Percentiles rank a stretch among this genome's conserved stretches.
Conservation (phyloP, 805 yeast genomes). For the Candida andamanensis region DNA sequence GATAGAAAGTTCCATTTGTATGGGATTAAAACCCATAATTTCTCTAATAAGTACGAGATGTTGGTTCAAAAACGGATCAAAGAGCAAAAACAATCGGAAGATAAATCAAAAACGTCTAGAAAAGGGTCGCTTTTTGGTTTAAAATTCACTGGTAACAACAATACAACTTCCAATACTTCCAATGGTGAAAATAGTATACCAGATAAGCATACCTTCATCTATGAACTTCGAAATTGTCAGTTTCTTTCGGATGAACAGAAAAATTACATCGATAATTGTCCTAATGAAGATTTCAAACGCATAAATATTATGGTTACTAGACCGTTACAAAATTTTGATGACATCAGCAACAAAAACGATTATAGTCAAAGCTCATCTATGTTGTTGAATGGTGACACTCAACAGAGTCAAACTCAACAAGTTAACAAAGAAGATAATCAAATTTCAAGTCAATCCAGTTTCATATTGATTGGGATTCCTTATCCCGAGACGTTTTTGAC, state of each 20-base stretch:
- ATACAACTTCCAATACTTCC: constrained; percentile 4
- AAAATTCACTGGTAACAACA: constrained; percentile 24
- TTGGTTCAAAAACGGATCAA: constrained; percentile 29
- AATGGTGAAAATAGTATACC: constrained; percentile 11
- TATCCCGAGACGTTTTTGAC: constrained; percentile 31
- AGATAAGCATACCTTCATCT: constrained; percentile 9
- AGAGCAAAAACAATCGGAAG: constrained; percentile 23
- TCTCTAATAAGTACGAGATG: constrained; percentile 37
- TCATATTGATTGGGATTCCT: constrained; percentile 38
- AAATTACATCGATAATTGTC: constrained; percentile 20
- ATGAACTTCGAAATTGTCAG: constrained; percentile 20
- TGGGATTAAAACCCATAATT: constrained; percentile 31
- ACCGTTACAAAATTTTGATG: constrained; percentile 17
- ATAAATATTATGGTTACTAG: constrained; percentile 33
- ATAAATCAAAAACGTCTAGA: constrained; percentile 21
- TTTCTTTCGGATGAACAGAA: constrained; percentile 31
- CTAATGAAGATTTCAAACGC: constrained; percentile 23
- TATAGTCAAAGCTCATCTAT: constrained; percentile 32
- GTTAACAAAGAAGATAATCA: constrained; percentile 17
- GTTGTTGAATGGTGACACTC: constrained; percentile 16
- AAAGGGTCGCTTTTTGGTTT: constrained; percentile 37
- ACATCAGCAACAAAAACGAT: constrained; percentile 14
- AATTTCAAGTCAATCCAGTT: constrained; percentile 22
- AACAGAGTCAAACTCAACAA: constrained; percentile 9
- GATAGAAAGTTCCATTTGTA: constrained; percentile 23